phyloP scores from a whole-genome alignment of 768 basidiomycete species.

The Paxillus involutus region DNA sequence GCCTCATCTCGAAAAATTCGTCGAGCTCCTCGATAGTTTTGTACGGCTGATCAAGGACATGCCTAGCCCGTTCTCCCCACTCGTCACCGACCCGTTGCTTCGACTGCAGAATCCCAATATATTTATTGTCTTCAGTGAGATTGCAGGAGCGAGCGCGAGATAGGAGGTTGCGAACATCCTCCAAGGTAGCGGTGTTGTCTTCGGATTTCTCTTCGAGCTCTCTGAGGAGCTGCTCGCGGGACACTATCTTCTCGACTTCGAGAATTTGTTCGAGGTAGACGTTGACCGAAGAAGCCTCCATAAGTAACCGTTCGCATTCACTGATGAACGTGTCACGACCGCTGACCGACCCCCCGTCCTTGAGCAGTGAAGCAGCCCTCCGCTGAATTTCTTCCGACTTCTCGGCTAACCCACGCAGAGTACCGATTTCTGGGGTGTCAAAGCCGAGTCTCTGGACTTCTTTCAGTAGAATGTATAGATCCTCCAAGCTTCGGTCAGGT shows the following conservation, averaged over 20 bases:
- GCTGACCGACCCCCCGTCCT: slow-evolving; percentile 37
- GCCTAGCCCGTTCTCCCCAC: slow-evolving; percentile 76
- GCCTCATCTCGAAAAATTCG: slow-evolving; percentile 63
- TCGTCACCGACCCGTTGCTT: slow-evolving; percentile 65
- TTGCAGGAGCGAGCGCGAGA: slow-evolving; percentile 68
- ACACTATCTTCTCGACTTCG: slow-evolving; percentile 78
- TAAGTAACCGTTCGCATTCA: slow-evolving; percentile 70
- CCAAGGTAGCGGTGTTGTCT: slow-evolving; percentile 63
- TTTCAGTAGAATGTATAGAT: slow-evolving; percentile 64
- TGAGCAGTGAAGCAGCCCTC: slow-evolving; percentile 55
- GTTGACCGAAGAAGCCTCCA: slow-evolving; percentile 74
- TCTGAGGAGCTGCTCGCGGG: slow-evolving; percentile 71
- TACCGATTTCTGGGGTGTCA: slow-evolving; percentile 72
- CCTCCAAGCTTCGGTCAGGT: slow-evolving; percentile 69
- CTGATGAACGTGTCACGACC: slow-evolving; percentile 59
- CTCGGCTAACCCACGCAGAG: slow-evolving; percentile 52
- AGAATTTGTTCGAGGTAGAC: slow-evolving; percentile 80
- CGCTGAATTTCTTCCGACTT: slow-evolving; percentile 65
- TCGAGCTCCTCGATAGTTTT: slow-evolving; percentile 80
- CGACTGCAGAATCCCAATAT: slow-evolving; percentile 62
- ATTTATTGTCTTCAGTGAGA: slow-evolving; percentile 62
- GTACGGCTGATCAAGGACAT: slow-evolving; percentile 62
- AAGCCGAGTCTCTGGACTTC: slow-evolving; percentile 83
- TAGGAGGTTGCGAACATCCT: slow-evolving; percentile 74
- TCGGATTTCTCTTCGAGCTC: slow-evolving; percentile 77